These are phyloP conservation scores for Pyrenula massariospora DNA, from an alignment of 495 filamentous ascomycete genomes.

Conservation along the genomic window DNA sequence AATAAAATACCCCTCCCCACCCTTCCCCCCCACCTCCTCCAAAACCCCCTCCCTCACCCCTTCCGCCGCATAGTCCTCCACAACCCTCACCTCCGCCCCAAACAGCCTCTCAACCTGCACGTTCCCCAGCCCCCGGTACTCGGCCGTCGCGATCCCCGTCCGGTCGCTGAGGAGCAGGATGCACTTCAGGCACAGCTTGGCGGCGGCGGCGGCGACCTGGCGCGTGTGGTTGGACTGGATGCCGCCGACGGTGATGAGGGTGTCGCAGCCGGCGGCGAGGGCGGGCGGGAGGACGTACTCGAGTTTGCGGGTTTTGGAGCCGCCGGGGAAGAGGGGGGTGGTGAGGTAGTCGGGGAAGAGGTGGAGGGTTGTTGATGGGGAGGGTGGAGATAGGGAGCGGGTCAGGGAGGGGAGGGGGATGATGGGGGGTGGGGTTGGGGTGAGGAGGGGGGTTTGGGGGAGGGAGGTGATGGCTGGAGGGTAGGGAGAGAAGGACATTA, in stretches of 20 bases:
- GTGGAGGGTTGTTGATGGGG: slow-evolving; percentile 2
- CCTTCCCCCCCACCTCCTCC: slow-evolving; percentile 31
- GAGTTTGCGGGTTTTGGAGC: not conserved
- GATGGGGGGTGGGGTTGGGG: slow-evolving; percentile 4
- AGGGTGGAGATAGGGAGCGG: slow-evolving; percentile 1
- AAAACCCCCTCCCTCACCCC: slow-evolving; percentile 34
- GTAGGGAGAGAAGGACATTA: not conserved
- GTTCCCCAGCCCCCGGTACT: slow-evolving; percentile 10
- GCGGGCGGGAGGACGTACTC: not conserved
- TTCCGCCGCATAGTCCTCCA: slow-evolving; percentile 22
- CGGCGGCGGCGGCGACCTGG: slow-evolving; percentile 23
- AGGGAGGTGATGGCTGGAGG: not conserved
- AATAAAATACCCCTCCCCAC: slow-evolving; percentile 22
- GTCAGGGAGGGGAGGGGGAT: not conserved
- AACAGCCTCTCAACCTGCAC: slow-evolving; percentile 9
- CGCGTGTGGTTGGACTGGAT: slow-evolving; percentile 32
- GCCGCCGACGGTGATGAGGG: slow-evolving; percentile 28
- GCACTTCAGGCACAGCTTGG: slow-evolving; percentile 15
- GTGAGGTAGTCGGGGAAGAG: not conserved
- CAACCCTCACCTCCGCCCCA: slow-evolving; percentile 36
- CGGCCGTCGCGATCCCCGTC: slow-evolving; percentile 11
- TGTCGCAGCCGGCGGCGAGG: slow-evolving; percentile 8
- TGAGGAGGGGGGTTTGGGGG: not conserved
- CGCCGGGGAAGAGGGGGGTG: not conserved
- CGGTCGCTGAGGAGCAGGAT: slow-evolving; percentile 18